Evolutionary conservation across 768 basidiomycete species (phyloP).

Genomic region (Mycena chlorophos): DNA sequence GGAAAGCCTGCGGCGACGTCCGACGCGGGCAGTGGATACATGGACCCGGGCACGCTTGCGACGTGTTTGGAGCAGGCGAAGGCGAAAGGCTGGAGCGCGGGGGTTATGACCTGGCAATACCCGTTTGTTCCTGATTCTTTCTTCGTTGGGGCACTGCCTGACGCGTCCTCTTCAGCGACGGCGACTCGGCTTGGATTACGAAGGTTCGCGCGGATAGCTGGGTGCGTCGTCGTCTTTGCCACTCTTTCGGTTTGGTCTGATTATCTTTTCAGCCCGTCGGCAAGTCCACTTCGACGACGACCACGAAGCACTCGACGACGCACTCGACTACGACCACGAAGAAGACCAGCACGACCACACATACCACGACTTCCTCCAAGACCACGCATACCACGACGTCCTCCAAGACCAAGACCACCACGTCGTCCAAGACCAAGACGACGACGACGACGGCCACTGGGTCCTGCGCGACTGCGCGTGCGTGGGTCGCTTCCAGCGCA

Average conservation of each 20-base stretch:
- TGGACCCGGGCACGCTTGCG: conserved; percentile 56
- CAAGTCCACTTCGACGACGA: neutral
- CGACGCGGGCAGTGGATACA: conserved; percentile 63
- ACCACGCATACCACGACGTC: no score
- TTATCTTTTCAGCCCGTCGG: conserved; percentile 16
- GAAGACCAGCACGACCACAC: conserved; percentile 1
- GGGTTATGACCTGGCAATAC: neutral
- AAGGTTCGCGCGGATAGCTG: conserved; percentile 33
- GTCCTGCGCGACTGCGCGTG: conserved; percentile 12
- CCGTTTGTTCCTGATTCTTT: neutral
- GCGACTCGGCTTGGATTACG: conserved; percentile 41
- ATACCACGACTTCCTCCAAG: no score
- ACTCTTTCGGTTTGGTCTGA: no score
- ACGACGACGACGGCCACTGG: no score
- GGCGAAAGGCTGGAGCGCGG: conserved; percentile 64
- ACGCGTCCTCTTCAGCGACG: conserved; percentile 41
- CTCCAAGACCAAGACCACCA: no score
- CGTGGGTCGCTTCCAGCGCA: conserved; percentile 9
- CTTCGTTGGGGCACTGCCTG: conserved; percentile 33
- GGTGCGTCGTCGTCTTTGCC: no score
- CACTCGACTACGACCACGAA: conserved; percentile 3
- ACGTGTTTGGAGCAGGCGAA: conserved; percentile 62
- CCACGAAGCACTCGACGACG: no score
- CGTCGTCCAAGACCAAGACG: no score
- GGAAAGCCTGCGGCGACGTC: conserved; percentile 62